Conservation (phyloP, 1,284 basidiomycete species). For the Mycena citricolor region DNA sequence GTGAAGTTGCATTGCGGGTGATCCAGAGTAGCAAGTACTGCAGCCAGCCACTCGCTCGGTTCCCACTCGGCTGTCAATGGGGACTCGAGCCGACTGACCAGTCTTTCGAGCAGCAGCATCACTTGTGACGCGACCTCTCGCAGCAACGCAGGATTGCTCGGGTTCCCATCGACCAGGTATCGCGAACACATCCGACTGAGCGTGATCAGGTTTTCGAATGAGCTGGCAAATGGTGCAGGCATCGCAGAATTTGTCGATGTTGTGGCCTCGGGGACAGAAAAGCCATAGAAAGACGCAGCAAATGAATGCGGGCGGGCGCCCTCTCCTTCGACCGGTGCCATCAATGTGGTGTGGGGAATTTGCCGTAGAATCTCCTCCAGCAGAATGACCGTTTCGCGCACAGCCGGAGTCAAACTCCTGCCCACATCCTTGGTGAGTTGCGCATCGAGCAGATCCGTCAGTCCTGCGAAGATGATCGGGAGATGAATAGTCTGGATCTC, state of each 20-base stretch:
- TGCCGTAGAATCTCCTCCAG: slow-evolving; percentile 54
- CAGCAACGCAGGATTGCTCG: slow-evolving; percentile 30
- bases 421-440: slow-evolving; percentile 35
- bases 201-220: slow-evolving; percentile 52
- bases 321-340: slow-evolving; percentile 47
- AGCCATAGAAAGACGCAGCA: slow-evolving; percentile 59
- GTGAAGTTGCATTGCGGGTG: slow-evolving; percentile 64
- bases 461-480: slow-evolving; percentile 69
- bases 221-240: slow-evolving; percentile 49
- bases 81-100: slow-evolving; percentile 46
- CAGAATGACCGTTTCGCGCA: slow-evolving; percentile 49
- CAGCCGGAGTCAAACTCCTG: slow-evolving; percentile 25
- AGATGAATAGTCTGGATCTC: slow-evolving; percentile 80
- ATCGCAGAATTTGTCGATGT: slow-evolving; percentile 22
- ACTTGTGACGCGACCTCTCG: slow-evolving; percentile 51
- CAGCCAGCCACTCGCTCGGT: slow-evolving; percentile 54
- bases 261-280: too few species aligned
- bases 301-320: slow-evolving; percentile 49
- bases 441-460: slow-evolving; percentile 61
- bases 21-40: slow-evolving; percentile 50
- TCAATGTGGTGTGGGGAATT: slow-evolving; percentile 50
- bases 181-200: slow-evolving; percentile 48
- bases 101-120: slow-evolving; percentile 48
- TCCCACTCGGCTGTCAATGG: slow-evolving; percentile 51
- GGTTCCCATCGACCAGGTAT: slow-evolving; percentile 33